Percentiles rank a stretch among this genome's conserved stretches.
These are phyloP conservation scores for Lithocarpus polystachyus DNA, from an alignment of 306 rosid species.

Conservation along the genomic window DNA sequence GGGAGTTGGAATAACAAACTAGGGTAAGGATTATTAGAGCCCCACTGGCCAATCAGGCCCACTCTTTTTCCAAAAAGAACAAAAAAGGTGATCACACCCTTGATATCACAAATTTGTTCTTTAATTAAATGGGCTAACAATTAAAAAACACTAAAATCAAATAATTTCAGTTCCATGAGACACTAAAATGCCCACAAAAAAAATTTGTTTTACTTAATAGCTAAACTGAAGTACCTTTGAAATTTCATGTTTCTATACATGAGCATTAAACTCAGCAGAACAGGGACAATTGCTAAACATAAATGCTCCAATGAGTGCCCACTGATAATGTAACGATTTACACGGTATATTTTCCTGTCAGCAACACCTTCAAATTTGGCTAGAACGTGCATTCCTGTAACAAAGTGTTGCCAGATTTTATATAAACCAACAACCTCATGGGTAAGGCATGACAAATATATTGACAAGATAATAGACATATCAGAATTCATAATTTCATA, in stretches of 20 bases:
- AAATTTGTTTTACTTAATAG: neutral
- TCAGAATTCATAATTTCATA: neutral
- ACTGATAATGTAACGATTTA: constrained; percentile 44
- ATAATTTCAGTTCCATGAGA: constrained; percentile 1
- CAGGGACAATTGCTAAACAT: constrained; percentile 47
- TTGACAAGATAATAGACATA: neutral
- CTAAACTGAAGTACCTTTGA: constrained; percentile 37
- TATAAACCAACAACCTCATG: neutral
- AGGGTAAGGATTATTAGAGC: too few species aligned
- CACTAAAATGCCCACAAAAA: neutral
- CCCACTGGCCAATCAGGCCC: too few species aligned
- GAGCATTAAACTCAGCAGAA: constrained; percentile 59
- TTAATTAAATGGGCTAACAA: too few species aligned
- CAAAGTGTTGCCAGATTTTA: constrained; percentile 14
- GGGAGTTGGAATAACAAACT: neutral
- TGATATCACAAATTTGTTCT: neutral
- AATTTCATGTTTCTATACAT: constrained; percentile 34
- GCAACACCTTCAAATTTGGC: constrained; percentile 58
- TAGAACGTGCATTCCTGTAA: constrained; percentile 53
- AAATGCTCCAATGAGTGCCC: constrained; percentile 68
- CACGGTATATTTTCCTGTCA: constrained; percentile 52
- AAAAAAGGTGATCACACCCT: neutral
- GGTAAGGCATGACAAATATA: neutral
- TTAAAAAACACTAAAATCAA: neutral
- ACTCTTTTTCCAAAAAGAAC: neutral